These are phyloP conservation scores for Aspergillus flavus DNA, from an alignment of 2,329 filamentous ascomycete genomes.

Conservation along the genomic window DNA sequence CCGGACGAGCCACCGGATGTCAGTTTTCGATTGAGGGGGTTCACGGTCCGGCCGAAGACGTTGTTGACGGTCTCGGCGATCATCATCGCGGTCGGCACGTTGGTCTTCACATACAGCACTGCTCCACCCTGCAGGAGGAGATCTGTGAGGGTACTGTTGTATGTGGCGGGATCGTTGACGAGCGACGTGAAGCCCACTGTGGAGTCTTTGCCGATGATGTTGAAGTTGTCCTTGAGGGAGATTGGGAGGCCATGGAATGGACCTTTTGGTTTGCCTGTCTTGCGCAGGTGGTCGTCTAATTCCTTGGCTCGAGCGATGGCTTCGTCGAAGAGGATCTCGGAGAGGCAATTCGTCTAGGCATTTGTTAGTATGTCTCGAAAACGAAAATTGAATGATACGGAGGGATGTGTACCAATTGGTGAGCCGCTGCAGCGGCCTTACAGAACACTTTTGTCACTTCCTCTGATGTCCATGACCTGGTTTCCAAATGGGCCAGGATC, in stretches of 20 bases:
- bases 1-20: conserved; percentile 40
- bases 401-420: conserved; percentile 52
- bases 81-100: conserved; percentile 46
- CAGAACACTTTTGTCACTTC: conserved; percentile 58
- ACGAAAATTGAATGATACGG: not conserved
- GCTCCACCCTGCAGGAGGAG: conserved; percentile 46
- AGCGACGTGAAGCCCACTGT: conserved; percentile 24
- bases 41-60: conserved; percentile 46
- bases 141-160: conserved; percentile 36
- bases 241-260: conserved; percentile 48
- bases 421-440: conserved; percentile 57
- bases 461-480: conserved; percentile 51
- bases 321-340: conserved; percentile 59
- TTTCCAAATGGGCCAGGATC: conserved; percentile 37
- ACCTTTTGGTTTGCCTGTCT: conserved; percentile 40
- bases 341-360: conserved; percentile 60
- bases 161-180: conserved; percentile 21
- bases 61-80: conserved; percentile 48
- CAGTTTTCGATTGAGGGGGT: conserved; percentile 37
- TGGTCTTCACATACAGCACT: conserved; percentile 46
- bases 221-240: conserved; percentile 45
- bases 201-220: conserved; percentile 30
- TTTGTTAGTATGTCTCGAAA: not conserved
- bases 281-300: conserved; percentile 54
- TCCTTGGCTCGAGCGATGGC: conserved; percentile 55